Percentiles rank a stretch among this genome's conserved stretches.
Evolutionary conservation across 495 filamentous ascomycete species (phyloP).

Genomic region (Aspergillus egyptiacus): DNA sequence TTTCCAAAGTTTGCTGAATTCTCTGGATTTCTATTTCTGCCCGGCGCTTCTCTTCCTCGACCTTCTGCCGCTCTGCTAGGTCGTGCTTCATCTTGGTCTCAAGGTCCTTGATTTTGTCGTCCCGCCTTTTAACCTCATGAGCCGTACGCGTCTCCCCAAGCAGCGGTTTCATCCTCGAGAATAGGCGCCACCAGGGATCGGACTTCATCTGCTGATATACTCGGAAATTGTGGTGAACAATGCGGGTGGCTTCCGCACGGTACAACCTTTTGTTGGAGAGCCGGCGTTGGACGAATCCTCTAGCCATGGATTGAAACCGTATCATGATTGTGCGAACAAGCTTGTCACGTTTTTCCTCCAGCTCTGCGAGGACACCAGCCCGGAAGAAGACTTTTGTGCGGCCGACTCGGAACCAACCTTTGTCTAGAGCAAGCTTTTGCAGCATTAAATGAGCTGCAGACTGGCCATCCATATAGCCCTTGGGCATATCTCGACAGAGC

Average conservation of each 20-base stretch:
- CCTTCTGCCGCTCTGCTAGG: constrained; percentile 61
- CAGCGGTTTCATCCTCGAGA: constrained; percentile 92
- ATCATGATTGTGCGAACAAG: constrained; percentile 90
- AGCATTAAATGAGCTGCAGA: constrained; percentile 79
- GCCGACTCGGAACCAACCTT: constrained; percentile 82
- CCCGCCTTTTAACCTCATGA: constrained; percentile 85
- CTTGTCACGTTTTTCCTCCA: constrained; percentile 90
- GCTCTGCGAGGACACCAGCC: constrained; percentile 89
- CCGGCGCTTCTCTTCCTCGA: constrained; percentile 89
- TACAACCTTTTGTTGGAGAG: constrained; percentile 89
- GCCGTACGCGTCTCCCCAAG: constrained; percentile 86
- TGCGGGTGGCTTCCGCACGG: constrained; percentile 86
- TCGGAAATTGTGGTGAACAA: constrained; percentile 90
- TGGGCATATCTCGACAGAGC: constrained; percentile 84
- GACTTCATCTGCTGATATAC: constrained; percentile 81
- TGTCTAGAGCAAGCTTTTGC: constrained; percentile 80
- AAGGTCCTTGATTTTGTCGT: constrained; percentile 84
- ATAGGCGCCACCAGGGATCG: constrained; percentile 95
- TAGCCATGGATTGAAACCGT: constrained; percentile 85
- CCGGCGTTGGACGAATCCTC: constrained; percentile 82
- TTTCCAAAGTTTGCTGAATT: constrained; percentile 88
- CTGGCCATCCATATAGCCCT: constrained; percentile 87
- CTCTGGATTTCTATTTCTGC: constrained; percentile 80
- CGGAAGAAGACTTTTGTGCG: constrained; percentile 98
- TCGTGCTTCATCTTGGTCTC: constrained; percentile 79